Conservation (phyloP, 176 grass and related monocot species). For the Triticum dicoccoides region DNA sequence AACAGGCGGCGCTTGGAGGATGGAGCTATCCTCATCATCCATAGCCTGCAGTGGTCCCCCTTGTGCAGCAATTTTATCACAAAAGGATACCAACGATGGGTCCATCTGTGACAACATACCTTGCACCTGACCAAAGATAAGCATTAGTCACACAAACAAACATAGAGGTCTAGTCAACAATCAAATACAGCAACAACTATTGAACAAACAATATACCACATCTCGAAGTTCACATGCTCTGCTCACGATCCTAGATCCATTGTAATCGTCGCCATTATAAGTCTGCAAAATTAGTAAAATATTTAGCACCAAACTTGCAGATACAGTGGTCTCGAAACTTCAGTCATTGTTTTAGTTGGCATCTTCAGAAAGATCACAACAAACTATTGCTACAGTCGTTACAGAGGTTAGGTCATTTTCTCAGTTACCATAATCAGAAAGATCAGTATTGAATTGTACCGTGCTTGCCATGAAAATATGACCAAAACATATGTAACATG, state of each 20-base stretch:
- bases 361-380: background rate
- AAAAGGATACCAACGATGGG: constrained; percentile 84
- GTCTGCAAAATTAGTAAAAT: constrained; percentile 39
- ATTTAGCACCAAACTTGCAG: constrained; percentile 8
- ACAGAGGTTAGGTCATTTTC: constrained; percentile 7
- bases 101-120: constrained; percentile 99
- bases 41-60: constrained; percentile 57
- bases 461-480: background rate
- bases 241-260: constrained; percentile 89
- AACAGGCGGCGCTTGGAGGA: constrained; percentile 73
- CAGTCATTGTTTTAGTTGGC: constrained; percentile 2
- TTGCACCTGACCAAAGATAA: constrained; percentile 57
- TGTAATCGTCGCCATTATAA: constrained; percentile 92
- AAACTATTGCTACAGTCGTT: background rate
- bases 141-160: constrained; percentile 10
- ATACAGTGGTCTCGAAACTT: constrained; percentile 1
- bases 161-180: background rate
- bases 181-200: background rate
- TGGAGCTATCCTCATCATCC: constrained; percentile 53
- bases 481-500: constrained; percentile 14
- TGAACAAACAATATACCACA: constrained; percentile 60
- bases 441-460: background rate
- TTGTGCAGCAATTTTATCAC: constrained; percentile 87
- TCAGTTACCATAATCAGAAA: background rate
- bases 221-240: constrained; percentile 96